Base-by-base conservation (phyloP, 2,329 filamentous ascomycete genomes). In the Aspergillus flavus region DNA sequence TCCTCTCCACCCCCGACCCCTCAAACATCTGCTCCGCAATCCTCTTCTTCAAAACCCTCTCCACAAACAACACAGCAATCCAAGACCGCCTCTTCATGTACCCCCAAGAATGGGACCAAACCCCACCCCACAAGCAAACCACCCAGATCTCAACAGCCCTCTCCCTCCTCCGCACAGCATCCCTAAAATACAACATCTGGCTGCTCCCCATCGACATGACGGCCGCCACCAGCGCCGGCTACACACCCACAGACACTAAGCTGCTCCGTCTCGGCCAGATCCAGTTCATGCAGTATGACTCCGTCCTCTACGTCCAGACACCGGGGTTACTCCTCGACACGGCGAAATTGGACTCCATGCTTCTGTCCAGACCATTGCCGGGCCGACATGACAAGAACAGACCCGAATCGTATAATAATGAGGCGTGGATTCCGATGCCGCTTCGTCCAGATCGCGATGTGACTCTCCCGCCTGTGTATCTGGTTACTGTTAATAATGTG, bases 51-150 rank as follows among this genome's bases (percentile, higher is more conserved):
- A 80, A 79, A 67, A 71, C 73, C 21, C 70, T 82, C 41, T 64
- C 74, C 0, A 72, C 71, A 30, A 76, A 78, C 34, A 69, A 69
- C 59, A 75, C 74, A 6, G 71, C 66, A 16, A 61, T 77, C 28
- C 73, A 79, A 43, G 79, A 81, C 43, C 77, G 78, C 12, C 69
- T 83, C n/a, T 78, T 82, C 55, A 76, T 83, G 66, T 83, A 83
- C 65, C 81, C 81, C 9, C 71, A 76, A 61, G 77, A 79, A 64
- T 82, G 80, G 80, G 80, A 82, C 59, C 58, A 67, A 19, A 72
- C 71, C 68, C 68, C 68, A 32, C 62, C 66, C 2, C 64, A 66
- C 23, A 59, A 66, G 26, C 68, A 71, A 6, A 67, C 73, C 0
- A 68, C 73, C 36, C 66, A 70, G 2, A 69, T 79, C 55, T 65